A percentile compares a stretch with the other conserved stretches of the same genome.
phyloP scores from a whole-genome alignment of 495 filamentous ascomycete genomes.

The Poronia punctata region DNA sequence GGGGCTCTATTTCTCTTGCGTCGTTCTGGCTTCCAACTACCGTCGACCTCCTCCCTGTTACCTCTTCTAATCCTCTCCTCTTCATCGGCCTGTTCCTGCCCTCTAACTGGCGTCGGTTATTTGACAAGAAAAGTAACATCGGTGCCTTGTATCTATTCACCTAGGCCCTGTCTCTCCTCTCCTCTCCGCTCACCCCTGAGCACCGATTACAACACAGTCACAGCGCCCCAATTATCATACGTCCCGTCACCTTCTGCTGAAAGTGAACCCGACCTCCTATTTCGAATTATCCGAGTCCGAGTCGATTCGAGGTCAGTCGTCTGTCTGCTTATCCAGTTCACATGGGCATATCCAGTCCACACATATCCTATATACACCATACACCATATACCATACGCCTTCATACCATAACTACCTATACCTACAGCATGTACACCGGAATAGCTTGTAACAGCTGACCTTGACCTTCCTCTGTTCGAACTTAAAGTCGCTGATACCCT shows the following conservation, averaged over 20 bases:
- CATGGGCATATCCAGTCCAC: no score
- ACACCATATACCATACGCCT: constrained; percentile 1
- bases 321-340: no score
- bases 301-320: constrained; percentile 4
- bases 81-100: background rate
- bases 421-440: no score
- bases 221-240: no score
- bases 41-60: constrained; percentile 5
- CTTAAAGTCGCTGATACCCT: no score
- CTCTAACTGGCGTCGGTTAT: background rate
- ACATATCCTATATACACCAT: no score
- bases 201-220: constrained; percentile 9
- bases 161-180: background rate
- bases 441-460: no score
- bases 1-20: no score
- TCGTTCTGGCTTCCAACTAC: background rate
- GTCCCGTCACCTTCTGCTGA: background rate
- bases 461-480: no score
- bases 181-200: constrained; percentile 1
- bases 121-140: background rate
- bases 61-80: background rate
- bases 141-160: constrained; percentile 1
- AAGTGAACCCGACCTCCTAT: constrained; percentile 5
- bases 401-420: no score
- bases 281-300: constrained; percentile 1